Evolutionary conservation across 192 early-diverging fungal species (phyloP), one percentile per base, ranked within the genome.

Genomic region (Coemansia sp.): DNA sequence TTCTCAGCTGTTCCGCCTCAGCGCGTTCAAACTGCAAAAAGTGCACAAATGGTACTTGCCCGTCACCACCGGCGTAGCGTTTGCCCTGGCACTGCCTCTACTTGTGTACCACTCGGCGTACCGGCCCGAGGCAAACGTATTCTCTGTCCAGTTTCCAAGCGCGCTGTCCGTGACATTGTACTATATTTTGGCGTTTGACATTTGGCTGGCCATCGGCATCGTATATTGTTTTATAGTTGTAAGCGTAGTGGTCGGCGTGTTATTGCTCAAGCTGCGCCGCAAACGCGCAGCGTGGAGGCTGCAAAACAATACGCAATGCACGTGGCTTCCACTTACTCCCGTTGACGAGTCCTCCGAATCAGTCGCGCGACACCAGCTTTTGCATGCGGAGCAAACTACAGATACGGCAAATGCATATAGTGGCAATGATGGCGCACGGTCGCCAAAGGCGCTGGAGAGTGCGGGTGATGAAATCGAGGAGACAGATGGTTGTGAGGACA

Each of bases 101-200:
- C 60, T 80, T 5, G 71, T 80, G 37, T 80, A 80, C 58, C 77
- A 75, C 49, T 75, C 71, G 12, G 72, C 66, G 15, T 80, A 80
- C 32, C 73, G 60, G 57, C 65, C 68, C 4, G 53, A 59, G 27
- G 58, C 71, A 24, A 80, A 75, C 27, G 73, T 75, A 5, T 80
- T 80, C 32, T 75, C 72, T 3, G 77, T 80, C 7, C 77, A 80
- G 65, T 80, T 80, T 43, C 72, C 72, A n/a, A 80, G 73, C 50
- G 73, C 65, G 2, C 69, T 75, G 7, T 75, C 77, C 1, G 77
- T 75, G 21, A 75, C 77, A 0, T 49, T 80, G 32, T 80, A 80
- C 48, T 80, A 80, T 60, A 75, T 80, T 14, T 48, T 80, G 58
- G 77, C 77, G 2, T 80, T 80, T 62, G 77, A 80, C 43, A 22